Evolutionary conservation across 2,329 filamentous ascomycete genomes (phyloP).

Genomic region (Thielaviopsis populi): DNA sequence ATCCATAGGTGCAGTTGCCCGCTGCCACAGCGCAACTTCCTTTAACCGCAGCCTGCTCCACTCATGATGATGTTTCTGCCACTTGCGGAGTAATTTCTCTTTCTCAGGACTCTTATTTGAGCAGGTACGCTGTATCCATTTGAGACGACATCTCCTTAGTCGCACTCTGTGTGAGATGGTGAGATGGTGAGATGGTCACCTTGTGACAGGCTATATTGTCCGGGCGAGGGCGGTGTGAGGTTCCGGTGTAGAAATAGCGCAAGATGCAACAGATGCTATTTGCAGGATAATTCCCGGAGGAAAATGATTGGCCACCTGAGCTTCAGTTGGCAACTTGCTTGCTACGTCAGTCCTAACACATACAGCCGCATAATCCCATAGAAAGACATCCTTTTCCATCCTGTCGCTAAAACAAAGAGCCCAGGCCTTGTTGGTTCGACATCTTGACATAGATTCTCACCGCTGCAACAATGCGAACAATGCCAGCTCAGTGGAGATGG

Average conservation of each 20-base stretch:
- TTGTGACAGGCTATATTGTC: background rate
- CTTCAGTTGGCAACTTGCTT: too few species aligned
- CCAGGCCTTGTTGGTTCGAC: too few species aligned
- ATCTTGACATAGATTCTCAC: background rate
- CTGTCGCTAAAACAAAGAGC: too few species aligned
- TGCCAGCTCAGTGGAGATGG: background rate
- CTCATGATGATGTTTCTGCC: background rate
- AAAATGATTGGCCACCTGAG: too few species aligned
- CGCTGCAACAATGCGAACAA: slow-evolving; percentile 2
- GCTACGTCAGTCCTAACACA: too few species aligned
- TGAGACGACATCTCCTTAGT: background rate
- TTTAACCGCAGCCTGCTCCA: background rate
- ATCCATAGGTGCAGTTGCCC: background rate
- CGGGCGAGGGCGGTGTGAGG: too few species aligned
- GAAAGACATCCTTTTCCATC: too few species aligned
- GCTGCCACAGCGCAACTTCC: background rate
- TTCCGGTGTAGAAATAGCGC: too few species aligned
- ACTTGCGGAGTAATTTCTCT: background rate
- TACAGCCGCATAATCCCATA: too few species aligned
- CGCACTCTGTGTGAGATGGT: background rate
- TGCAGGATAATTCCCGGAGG: too few species aligned
- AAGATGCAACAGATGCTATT: too few species aligned
- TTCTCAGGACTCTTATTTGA: background rate
- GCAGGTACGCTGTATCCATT: background rate
- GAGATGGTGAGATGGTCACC: too few species aligned